These are phyloP conservation scores for Jasminum sambac DNA, from an alignment of 257 asterid genomes.

Conservation along the genomic window DNA sequence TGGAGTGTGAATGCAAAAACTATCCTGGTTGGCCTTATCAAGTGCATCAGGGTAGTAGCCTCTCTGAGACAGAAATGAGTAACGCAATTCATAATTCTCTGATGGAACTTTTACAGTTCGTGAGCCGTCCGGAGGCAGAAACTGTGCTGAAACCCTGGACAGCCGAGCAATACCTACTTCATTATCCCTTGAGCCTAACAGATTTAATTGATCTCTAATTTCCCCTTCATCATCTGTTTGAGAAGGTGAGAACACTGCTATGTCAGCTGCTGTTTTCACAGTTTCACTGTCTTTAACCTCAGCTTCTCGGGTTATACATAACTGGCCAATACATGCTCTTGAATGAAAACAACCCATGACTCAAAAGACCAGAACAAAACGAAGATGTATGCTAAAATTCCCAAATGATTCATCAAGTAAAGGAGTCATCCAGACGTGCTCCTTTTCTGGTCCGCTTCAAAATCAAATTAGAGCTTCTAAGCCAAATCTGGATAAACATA, in stretches of 20 bases:
- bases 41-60: constrained; percentile 98
- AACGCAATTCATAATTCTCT: constrained; percentile 65
- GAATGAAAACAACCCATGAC: constrained; percentile 95
- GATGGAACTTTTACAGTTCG: constrained; percentile 72
- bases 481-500: constrained; percentile 9
- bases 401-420: constrained; percentile 46
- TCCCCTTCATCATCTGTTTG: constrained; percentile 60
- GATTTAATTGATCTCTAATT: constrained; percentile 51
- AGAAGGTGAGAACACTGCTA: constrained; percentile 57
- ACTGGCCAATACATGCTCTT: constrained; percentile 77
- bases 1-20: constrained; percentile 91
- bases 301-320: constrained; percentile 70
- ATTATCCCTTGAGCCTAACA: constrained; percentile 55
- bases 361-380: constrained; percentile 37
- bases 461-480: constrained; percentile 19
- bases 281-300: constrained; percentile 48
- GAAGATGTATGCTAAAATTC: constrained; percentile 32
- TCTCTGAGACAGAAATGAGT: constrained; percentile 87
- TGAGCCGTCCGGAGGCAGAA: constrained; percentile 83
- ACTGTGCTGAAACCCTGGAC: constrained; percentile 80
- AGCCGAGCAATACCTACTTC: constrained; percentile 76
- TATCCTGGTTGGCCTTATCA: constrained; percentile 94
- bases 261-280: constrained; percentile 52
- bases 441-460: constrained; percentile 10
- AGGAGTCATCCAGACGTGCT: constrained; percentile 10